Evolutionary conservation across 2,329 filamentous ascomycete species (phyloP).

Genomic region (Apiospora sp.): DNA sequence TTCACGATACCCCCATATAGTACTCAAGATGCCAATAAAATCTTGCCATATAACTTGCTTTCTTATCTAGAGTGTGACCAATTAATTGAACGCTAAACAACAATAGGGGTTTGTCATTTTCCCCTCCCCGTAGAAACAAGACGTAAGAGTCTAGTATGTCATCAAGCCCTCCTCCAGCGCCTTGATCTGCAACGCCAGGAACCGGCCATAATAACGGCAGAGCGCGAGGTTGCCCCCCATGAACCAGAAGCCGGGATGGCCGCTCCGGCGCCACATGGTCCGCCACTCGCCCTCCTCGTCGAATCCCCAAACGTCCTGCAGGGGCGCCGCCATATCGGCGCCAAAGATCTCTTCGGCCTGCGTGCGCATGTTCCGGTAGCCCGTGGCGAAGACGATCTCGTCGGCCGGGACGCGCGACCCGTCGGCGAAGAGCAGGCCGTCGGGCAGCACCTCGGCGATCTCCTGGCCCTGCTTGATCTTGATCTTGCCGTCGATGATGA

Average conservation of each 20-base stretch:
- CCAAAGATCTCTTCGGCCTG: constrained; percentile 69
- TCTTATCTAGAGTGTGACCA: neutral
- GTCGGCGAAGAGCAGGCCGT: constrained; percentile 54
- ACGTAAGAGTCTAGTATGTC: neutral
- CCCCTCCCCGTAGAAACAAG: neutral
- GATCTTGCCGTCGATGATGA: constrained; percentile 65
- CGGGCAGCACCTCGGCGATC: constrained; percentile 52
- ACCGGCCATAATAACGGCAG: constrained; percentile 54
- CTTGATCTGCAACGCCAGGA: constrained; percentile 58
- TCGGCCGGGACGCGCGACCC: constrained; percentile 60
- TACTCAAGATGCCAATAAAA: too few relatives aligned
- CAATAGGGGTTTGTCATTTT: neutral
- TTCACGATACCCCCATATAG: too few relatives aligned
- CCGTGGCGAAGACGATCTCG: constrained; percentile 64
- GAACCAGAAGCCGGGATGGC: constrained; percentile 59
- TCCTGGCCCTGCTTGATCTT: constrained; percentile 60
- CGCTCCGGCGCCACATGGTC: constrained; percentile 54
- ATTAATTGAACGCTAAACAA: neutral
- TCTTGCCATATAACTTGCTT: neutral
- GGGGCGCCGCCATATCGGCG: constrained; percentile 63
- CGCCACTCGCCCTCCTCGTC: constrained; percentile 63
- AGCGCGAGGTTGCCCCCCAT: constrained; percentile 60
- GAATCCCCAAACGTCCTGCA: constrained; percentile 69
- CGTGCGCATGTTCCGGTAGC: constrained; percentile 71
- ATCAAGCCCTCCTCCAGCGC: constrained; percentile 49